Evolutionary conservation across 345 rosid species (phyloP).

Genomic region (Hibiscus syriacus): DNA sequence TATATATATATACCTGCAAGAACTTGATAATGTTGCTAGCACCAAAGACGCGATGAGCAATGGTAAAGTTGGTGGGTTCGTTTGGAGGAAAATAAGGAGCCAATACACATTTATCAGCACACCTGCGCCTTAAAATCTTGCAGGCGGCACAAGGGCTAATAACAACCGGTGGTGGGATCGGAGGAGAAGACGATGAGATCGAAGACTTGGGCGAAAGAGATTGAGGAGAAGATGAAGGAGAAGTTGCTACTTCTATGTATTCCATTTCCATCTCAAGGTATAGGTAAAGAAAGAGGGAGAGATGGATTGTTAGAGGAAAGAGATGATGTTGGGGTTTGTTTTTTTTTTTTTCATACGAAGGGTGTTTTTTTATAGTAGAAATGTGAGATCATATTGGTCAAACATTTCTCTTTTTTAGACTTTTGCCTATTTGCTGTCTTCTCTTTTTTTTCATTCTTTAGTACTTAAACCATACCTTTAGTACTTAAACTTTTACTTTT

Average conservation of each 20-base stretch:
- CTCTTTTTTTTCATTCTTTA: too few species aligned
- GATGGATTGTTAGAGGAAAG: neutral
- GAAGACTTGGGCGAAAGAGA: constrained; percentile 2
- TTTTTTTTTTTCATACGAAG: too few species aligned
- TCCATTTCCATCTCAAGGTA: neutral
- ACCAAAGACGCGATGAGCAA: constrained; percentile 88
- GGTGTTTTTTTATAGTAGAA: neutral
- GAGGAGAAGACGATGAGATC: constrained; percentile 35
- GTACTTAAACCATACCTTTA: too few species aligned
- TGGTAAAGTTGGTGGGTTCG: constrained; percentile 78
- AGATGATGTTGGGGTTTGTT: too few species aligned
- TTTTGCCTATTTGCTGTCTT: constrained; percentile 7
- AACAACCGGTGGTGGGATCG: constrained; percentile 25
- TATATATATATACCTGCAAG: constrained; percentile 83
- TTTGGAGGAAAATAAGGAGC: constrained; percentile 94
- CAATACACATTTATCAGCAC: constrained; percentile 77
- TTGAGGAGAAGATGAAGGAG: neutral
- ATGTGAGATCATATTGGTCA: neutral
- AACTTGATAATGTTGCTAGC: constrained; percentile 93
- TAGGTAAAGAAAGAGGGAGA: neutral
- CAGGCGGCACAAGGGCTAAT: constrained; percentile 91
- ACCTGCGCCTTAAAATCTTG: constrained; percentile 70
- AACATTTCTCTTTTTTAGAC: neutral
- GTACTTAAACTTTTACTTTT: too few species aligned
- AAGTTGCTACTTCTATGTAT: constrained; percentile 4